Base-by-base conservation (phyloP, 1,139 yeast genomes). In the Geotrichum carabidarum region DNA sequence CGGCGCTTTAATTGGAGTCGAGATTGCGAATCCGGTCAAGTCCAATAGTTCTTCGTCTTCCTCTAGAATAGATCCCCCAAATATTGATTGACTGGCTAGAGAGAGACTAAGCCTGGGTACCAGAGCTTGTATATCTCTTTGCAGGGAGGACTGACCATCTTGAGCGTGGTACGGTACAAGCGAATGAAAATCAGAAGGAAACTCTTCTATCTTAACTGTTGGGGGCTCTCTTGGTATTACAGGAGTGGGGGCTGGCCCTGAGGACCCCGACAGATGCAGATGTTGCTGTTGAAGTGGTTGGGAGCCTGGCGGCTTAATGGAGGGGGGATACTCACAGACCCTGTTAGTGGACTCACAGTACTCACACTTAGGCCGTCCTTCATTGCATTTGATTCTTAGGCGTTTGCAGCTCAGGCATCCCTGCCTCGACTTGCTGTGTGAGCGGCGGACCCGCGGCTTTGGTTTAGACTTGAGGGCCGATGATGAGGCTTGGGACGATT, bases 301-400 rank as follows among this genome's bases (percentile, higher is more conserved):
- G 32, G 36, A 2, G 17, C 18, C 41, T 22, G 17, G 22, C 8
- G 47, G 17, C 11, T 38, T n/a, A 18, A 41, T 12, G 17, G 40
- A 37, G 15, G 40, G 8, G 9, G 54, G 54, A 48, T 54, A 54
- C 14, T 51, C 57, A 27, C 57, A 55, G n/a, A 40, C 44, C 30
- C 45, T 55, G 45, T 51, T 49, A n/a, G 55, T 55, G 8, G 55
- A 48, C 9, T 35, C 31, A 27, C 57, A 55, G 47, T 55, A 55
- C 14, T 55, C 53, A 35, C 57, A 55, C 12, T 31, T 34, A 4
- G 57, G 57, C 27, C 37, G 42, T 8, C 50, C 44, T 36, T 55
- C 57, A 30, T 55, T 48, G 44, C 57, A 55, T 32, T 55, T 51
- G 36, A 55, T 55, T 48, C 57, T 36, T 12, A 55, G 50, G 30